A percentile compares a stretch with the other conserved stretches of the same genome.
Conservation (phyloP, 495 filamentous ascomycete species). For the Lophiostoma macrostomum region DNA sequence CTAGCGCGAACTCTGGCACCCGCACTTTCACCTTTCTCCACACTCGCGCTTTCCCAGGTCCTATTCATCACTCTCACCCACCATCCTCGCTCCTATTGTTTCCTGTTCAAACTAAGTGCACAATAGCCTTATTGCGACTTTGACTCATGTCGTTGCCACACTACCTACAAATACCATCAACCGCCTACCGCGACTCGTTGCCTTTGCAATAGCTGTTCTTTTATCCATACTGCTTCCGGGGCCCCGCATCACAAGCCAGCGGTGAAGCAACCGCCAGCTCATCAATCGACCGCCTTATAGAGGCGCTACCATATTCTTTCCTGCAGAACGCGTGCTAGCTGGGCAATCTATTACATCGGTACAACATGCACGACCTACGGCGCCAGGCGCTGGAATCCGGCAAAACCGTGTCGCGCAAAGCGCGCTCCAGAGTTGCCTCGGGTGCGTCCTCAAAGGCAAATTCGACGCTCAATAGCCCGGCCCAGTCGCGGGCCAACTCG, state of each 20-base stretch:
- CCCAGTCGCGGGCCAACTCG: slow-evolving; percentile 52
- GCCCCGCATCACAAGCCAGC: slow-evolving; percentile 9
- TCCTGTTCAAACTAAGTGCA: background rate
- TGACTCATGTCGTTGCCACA: slow-evolving; percentile 29
- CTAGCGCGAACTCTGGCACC: background rate
- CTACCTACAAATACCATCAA: slow-evolving; percentile 11
- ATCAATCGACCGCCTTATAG: slow-evolving; percentile 21
- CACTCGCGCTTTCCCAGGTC: too few relatives aligned
- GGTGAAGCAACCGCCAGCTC: slow-evolving; percentile 27
- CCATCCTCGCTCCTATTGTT: background rate
- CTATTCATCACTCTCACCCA: too few relatives aligned
- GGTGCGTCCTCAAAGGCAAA: slow-evolving; percentile 59
- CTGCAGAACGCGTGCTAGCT: slow-evolving; percentile 1
- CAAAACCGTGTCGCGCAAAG: slow-evolving; percentile 92
- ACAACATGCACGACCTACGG: slow-evolving; percentile 71
- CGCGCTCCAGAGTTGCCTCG: slow-evolving; percentile 67
- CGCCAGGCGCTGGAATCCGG: slow-evolving; percentile 80
- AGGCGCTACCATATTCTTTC: background rate
- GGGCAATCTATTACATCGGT: background rate
- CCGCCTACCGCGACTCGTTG: slow-evolving; percentile 26
- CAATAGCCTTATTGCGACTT: slow-evolving; percentile 1
- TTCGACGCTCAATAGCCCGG: slow-evolving; percentile 62
- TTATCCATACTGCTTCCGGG: background rate
- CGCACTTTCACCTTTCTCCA: background rate
- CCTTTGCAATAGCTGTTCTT: slow-evolving; percentile 21